phyloP scores from a whole-genome alignment of 129 eudicot genomes.

The Chrysanthemum seticuspe region DNA sequence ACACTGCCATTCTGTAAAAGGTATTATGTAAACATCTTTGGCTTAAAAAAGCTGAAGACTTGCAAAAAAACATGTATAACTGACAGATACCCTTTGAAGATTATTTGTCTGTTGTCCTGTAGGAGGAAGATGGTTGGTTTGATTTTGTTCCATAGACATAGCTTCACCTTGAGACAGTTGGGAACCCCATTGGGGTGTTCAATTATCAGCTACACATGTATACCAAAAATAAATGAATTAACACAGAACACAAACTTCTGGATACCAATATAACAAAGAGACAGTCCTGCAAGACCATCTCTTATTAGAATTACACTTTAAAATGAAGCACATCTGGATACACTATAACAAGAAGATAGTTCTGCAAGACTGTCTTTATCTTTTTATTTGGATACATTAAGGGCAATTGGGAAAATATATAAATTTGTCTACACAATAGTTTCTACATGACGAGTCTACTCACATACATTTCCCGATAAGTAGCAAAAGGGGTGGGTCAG shows the following conservation, averaged over 20 bases:
- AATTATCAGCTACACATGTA: constrained; percentile 53
- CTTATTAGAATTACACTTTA: too few relatives aligned
- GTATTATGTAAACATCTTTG: constrained; percentile 5
- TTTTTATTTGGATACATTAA: too few relatives aligned
- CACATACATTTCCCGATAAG: too few relatives aligned
- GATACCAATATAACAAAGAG: too few relatives aligned
- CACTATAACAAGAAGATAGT: too few relatives aligned
- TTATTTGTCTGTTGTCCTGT: constrained; percentile 54
- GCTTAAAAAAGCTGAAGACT: neutral
- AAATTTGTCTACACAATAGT: too few relatives aligned
- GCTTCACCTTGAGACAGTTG: constrained; percentile 47
- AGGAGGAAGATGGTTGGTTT: constrained; percentile 35
- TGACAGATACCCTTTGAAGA: constrained; percentile 60
- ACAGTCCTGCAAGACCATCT: too few relatives aligned
- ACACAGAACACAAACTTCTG: neutral
- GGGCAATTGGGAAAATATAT: too few relatives aligned
- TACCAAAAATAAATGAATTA: constrained; percentile 13
- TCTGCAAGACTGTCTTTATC: too few relatives aligned
- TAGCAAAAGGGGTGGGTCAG: too few relatives aligned
- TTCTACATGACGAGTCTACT: too few relatives aligned
- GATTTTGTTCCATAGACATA: constrained; percentile 35
- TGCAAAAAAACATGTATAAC: constrained; percentile 8
- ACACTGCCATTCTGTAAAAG: constrained; percentile 55
- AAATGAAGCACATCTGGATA: too few relatives aligned
- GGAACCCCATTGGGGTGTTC: constrained; percentile 43